Base-by-base conservation (phyloP, 345 rosid genomes). In the Pistacia vera region DNA sequence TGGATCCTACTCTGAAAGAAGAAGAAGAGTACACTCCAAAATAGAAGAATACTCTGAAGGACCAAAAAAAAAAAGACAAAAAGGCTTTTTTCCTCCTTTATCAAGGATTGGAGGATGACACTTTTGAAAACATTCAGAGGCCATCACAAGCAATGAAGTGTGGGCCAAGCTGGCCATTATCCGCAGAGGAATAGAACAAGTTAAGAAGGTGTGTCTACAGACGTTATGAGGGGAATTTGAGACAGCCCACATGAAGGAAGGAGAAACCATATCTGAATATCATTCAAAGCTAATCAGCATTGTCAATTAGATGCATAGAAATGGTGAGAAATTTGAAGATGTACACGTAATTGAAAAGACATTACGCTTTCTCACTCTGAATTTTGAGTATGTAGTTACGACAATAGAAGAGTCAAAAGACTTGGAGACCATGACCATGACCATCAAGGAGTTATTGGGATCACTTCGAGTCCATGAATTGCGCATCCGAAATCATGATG, bases 91-190 rank as follows among this genome's bases (percentile, higher is more conserved):
- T 60, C 12, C 14, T 60, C 11, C 8, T 60, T 6, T 60, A 22
- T 20, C 63, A 60, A 60, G 33, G 63, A 60, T 11, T 60, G 63
- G 36, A 60, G 63, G 63, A 60, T 60, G 36, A 60, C 22, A 60
- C 36, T 2, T 25, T 60, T 30, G 36, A 60, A 35, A 60, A 60
- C 11, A 20, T 60, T 60, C 10, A 9, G 36, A 20, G 22, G 35
- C 16, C 22, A 2, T 13, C 11, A 9, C 57, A 0, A 13, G 57
- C n/a, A 54, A 16, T 1, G 2, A 54, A 13, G 18, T 54, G 57
- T 54, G 57, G 57, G 57, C 10, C 57, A 54, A 54, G 57, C 4
- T 54, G 57, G 18, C 5, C 4, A 54, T 54, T 13, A 54, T 54
- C 3, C 0, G 11, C 18, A 54, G 2, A 54, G 18, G 57, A 10